Conservation (phyloP, 2,329 filamentous ascomycete genomes). For the Gnomoniopsis sp. region DNA sequence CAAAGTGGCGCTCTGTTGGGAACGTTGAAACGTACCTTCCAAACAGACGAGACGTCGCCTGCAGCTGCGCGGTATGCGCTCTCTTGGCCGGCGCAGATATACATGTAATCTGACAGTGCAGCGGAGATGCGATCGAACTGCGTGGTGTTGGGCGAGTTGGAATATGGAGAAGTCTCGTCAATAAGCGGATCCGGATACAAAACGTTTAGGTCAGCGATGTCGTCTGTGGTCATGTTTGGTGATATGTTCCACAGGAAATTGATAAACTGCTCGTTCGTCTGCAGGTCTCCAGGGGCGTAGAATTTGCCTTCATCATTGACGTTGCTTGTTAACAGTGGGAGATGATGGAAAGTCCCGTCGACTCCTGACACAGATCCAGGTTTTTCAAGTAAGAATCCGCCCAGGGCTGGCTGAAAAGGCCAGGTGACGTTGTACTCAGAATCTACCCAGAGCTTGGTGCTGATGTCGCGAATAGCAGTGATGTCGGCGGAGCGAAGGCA, state of each 20-base stretch:
- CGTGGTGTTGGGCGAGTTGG: constrained; percentile 35
- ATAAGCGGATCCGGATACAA: constrained; percentile 35
- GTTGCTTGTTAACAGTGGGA: constrained; percentile 35
- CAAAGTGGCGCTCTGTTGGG: constrained; percentile 31
- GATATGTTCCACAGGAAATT: constrained; percentile 34
- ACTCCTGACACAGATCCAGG: constrained; percentile 38
- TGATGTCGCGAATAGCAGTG: constrained; percentile 35
- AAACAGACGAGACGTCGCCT: constrained; percentile 29
- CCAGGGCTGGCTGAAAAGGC: constrained; percentile 46
- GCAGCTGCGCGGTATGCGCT: constrained; percentile 35
- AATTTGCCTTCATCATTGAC: constrained; percentile 34
- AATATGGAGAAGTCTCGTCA: constrained; percentile 31
- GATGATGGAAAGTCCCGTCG: constrained; percentile 34
- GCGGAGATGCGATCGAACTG: constrained; percentile 43
- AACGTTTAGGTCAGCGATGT: constrained; percentile 26
- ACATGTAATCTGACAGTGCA: constrained; percentile 42
- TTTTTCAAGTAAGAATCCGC: constrained; percentile 43
- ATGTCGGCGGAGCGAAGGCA: constrained; percentile 37
- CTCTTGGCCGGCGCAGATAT: constrained; percentile 42
- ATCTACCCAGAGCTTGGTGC: constrained; percentile 34
- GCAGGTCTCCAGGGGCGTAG: constrained; percentile 28
- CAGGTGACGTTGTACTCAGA: constrained; percentile 39
- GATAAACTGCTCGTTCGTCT: constrained; percentile 34
- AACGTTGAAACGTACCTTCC: constrained; percentile 37
- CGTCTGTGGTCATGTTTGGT: constrained; percentile 26